Conservation (phyloP, 1,139 yeast species). For the Nakaseomyces nivariensis region DNA sequence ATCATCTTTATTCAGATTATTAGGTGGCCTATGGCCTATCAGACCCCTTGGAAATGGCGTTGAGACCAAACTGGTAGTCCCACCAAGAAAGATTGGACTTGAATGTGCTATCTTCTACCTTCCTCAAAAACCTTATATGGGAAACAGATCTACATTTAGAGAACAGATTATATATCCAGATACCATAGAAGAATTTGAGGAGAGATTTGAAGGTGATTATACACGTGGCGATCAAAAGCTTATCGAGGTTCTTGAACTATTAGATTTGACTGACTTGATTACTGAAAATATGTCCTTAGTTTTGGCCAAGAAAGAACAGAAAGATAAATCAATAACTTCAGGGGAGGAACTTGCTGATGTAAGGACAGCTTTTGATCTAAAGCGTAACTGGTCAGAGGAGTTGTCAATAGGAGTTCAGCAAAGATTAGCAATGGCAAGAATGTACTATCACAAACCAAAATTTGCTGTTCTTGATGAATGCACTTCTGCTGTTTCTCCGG, state of each 20-base stretch:
- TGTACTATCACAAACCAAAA: slow-evolving; percentile 82
- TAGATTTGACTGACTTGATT: slow-evolving; percentile 50
- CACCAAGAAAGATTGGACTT: slow-evolving; percentile 18
- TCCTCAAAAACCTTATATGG: slow-evolving; percentile 86
- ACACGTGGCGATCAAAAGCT: slow-evolving; percentile 53
- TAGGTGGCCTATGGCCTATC: slow-evolving; percentile 93
- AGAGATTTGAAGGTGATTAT: slow-evolving; percentile 28
- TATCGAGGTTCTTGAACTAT: slow-evolving; percentile 47
- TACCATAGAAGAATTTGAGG: slow-evolving; percentile 47
- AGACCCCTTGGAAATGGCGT: slow-evolving; percentile 42
- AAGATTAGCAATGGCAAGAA: slow-evolving; percentile 84
- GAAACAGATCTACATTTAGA: slow-evolving; percentile 56
- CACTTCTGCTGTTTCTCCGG: slow-evolving; percentile 87
- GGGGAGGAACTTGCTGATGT: slow-evolving; percentile 8
- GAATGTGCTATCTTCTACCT: slow-evolving; percentile 66
- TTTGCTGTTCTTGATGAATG: slow-evolving; percentile 95
- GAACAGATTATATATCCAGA: slow-evolving; percentile 89
- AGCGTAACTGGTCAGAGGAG: slow-evolving; percentile 82
- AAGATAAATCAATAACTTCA: slow-evolving; percentile 14
- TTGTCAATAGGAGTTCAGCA: slow-evolving; percentile 89
- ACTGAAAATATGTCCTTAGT: slow-evolving; percentile 31
- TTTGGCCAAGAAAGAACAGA: slow-evolving; percentile 19
- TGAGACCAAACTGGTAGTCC: slow-evolving; percentile 41
- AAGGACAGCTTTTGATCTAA: slow-evolving; percentile 51
- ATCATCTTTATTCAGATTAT: slow-evolving; percentile 77